These are phyloP conservation scores for Pythium aphanidermatum DNA, from an alignment of 352 stramenopile genomes.

Conservation along the genomic window DNA sequence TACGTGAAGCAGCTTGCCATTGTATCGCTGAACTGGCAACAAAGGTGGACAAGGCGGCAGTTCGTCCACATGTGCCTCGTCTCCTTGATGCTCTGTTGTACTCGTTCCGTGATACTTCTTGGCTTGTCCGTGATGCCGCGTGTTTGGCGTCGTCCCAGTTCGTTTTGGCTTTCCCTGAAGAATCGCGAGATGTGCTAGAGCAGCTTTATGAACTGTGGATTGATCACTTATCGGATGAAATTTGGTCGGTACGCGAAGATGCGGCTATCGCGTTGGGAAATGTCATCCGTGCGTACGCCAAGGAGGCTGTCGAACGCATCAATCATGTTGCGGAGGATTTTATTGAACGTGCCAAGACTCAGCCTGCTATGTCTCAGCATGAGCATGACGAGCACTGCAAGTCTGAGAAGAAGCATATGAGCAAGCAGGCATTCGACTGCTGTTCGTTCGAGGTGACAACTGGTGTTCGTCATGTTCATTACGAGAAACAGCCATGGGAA, in stretches of 20 bases:
- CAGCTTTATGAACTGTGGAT: conserved; percentile 90
- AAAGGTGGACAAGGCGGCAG: conserved; percentile 73
- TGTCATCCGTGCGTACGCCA: conserved; percentile 89
- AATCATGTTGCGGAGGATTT: conserved; percentile 54
- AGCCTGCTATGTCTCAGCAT: conserved; percentile 89
- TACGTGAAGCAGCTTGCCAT: conserved; percentile 94
- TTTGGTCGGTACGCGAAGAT: conserved; percentile 97
- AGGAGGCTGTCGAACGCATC: conserved; percentile 77
- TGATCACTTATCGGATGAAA: conserved; percentile 94
- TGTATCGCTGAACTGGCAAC: conserved; percentile 93
- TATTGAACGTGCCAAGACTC: conserved; percentile 83
- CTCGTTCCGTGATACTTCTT: conserved; percentile 96
- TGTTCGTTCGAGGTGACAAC: conserved; percentile 94
- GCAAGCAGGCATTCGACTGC: conserved; percentile 93
- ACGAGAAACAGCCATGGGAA: conserved; percentile 91
- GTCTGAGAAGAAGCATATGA: conserved; percentile 88
- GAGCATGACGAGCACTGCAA: conserved; percentile 91
- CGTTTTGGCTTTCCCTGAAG: conserved; percentile 74
- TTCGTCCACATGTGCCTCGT: conserved; percentile 59
- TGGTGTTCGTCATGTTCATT: conserved; percentile 79
- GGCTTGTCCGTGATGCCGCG: conserved; percentile 94
- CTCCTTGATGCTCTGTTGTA: conserved; percentile 88
- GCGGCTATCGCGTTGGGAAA: conserved; percentile 92
- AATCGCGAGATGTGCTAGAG: conserved; percentile 83
- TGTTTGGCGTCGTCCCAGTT: conserved; percentile 87